Evolutionary conservation across 2,329 filamentous ascomycete genomes (phyloP).

Genomic region (Stemphylium vesicarium): DNA sequence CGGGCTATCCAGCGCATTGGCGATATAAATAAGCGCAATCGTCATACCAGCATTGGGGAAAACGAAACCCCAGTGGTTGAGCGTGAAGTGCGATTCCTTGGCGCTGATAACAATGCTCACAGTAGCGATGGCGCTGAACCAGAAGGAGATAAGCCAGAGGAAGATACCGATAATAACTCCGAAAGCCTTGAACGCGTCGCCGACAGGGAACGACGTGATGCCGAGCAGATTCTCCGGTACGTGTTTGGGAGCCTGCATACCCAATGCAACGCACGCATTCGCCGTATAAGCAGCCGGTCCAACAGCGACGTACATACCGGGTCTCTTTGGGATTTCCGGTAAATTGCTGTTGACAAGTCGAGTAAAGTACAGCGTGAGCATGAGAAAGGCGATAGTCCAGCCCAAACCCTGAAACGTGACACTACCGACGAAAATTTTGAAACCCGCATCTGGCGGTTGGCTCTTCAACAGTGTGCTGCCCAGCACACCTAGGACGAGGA

Average conservation of each 20-base stretch:
- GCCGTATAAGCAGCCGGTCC: constrained; percentile 45
- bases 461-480: constrained; percentile 44
- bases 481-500: constrained; percentile 48
- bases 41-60: constrained; percentile 69
- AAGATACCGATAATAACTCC: constrained; percentile 54
- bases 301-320: constrained; percentile 60
- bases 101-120: constrained; percentile 46
- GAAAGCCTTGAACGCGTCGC: constrained; percentile 49
- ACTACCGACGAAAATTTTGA: constrained; percentile 58
- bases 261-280: constrained; percentile 48
- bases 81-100: constrained; percentile 47
- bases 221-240: constrained; percentile 44
- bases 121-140: constrained; percentile 56
- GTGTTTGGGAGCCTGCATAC: constrained; percentile 48
- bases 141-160: constrained; percentile 57
- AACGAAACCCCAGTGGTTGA: constrained; percentile 64
- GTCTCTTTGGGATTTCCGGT: constrained; percentile 50
- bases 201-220: constrained; percentile 40
- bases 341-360: constrained; percentile 68
- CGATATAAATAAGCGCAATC: constrained; percentile 60
- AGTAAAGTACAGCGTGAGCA: constrained; percentile 74
- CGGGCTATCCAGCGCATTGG: constrained; percentile 58
- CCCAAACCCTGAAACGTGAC: constrained; percentile 73
- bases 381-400: constrained; percentile 68
- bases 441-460: constrained; percentile 37